These are phyloP conservation scores for Lentinula detonsa DNA, from an alignment of 768 basidiomycete species.

Conservation along the genomic window DNA sequence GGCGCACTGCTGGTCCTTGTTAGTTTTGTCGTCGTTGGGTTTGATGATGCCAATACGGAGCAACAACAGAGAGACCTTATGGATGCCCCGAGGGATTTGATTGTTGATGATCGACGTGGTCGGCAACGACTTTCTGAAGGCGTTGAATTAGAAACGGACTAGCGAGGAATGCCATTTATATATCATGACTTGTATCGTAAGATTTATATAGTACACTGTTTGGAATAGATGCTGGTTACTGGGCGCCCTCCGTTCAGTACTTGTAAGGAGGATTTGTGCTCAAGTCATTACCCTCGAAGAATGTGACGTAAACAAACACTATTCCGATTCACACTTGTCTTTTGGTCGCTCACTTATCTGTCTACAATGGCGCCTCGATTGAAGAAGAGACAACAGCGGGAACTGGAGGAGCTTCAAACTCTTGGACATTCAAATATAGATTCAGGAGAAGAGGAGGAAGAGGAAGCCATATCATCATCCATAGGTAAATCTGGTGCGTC, in stretches of 20 bases:
- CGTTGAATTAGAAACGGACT: neutral
- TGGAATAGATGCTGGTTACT: no score
- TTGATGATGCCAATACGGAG: constrained; percentile 32
- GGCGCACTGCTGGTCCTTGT: constrained; percentile 75
- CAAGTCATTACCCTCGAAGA: no score
- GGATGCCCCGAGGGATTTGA: neutral
- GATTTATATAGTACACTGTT: no score
- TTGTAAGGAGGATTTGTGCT: no score
- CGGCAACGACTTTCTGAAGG: neutral
- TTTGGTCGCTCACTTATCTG: no score
- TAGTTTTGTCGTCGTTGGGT: constrained; percentile 72
- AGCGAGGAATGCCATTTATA: neutral
- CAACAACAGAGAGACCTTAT: neutral
- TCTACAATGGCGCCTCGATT: constrained; percentile 38
- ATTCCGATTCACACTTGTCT: no score
- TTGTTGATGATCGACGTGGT: neutral
- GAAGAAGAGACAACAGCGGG: constrained; percentile 84
- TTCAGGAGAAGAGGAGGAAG: constrained; percentile 29
- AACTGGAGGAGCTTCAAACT: constrained; percentile 72
- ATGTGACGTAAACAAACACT: no score
- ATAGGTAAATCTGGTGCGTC: constrained; percentile 9
- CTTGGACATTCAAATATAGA: constrained; percentile 26
- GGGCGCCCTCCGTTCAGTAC: no score
- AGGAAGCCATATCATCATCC: constrained; percentile 11
- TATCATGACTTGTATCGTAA: no score